Percentiles rank a stretch among this genome's conserved stretches.
These are phyloP conservation scores for Blakeslea trispora DNA, from an alignment of 371 early-diverging fungal genomes.

Conservation along the genomic window DNA sequence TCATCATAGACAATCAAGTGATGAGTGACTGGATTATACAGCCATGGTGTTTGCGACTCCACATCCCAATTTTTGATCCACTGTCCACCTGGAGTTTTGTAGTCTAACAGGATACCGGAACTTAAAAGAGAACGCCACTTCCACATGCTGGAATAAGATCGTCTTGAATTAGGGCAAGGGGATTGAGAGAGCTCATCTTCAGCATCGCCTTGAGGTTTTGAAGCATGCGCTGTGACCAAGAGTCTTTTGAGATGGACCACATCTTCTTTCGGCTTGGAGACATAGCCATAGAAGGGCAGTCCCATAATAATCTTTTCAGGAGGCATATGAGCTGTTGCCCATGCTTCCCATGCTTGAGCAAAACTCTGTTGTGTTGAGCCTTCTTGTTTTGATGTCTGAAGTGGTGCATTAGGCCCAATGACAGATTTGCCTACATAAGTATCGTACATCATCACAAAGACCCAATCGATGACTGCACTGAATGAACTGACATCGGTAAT, in stretches of 20 bases:
- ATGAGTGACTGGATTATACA: slow-evolving; percentile 57
- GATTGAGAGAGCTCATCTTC: slow-evolving; percentile 8
- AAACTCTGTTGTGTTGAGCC: slow-evolving; percentile 35
- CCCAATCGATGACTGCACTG: slow-evolving; percentile 61
- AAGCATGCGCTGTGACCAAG: slow-evolving; percentile 13
- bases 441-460: slow-evolving; percentile 61
- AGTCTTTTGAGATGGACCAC: slow-evolving; percentile 11
- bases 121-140: slow-evolving; percentile 62
- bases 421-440: slow-evolving; percentile 58
- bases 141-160: slow-evolving; percentile 61
- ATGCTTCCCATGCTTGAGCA: slow-evolving; percentile 46
- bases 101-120: slow-evolving; percentile 51
- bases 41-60: slow-evolving; percentile 61
- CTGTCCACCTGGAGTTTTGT: slow-evolving; percentile 48
- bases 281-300: slow-evolving; percentile 59
- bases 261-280: slow-evolving; percentile 27
- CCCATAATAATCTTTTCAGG: slow-evolving; percentile 58
- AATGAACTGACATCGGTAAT: slow-evolving; percentile 61
- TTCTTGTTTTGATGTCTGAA: slow-evolving; percentile 32
- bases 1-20: slow-evolving; percentile 67
- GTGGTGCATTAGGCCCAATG: slow-evolving; percentile 65
- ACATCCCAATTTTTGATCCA: slow-evolving; percentile 67
- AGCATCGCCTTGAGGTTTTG: slow-evolving; percentile 16
- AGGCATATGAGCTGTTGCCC: slow-evolving; percentile 61
- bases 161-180: slow-evolving; percentile 12